Evolutionary conservation across 352 stramenopile species (phyloP).

Genomic region (Pythium myriotylum): DNA sequence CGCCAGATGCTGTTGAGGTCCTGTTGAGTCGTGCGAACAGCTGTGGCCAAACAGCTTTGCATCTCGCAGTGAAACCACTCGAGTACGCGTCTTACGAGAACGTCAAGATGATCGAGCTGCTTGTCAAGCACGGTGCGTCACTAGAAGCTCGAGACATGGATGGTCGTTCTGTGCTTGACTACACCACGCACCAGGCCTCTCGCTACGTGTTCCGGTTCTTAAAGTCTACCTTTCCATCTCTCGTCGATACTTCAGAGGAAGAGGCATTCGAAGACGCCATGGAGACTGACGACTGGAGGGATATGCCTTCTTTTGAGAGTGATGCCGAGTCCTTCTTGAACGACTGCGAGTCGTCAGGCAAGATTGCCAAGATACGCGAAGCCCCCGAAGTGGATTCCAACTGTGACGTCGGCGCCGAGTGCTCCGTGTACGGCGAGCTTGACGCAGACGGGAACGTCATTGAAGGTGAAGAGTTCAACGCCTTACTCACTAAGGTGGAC

Average conservation of each 20-base stretch:
- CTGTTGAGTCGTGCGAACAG: constrained; percentile 27
- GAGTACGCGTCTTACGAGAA: constrained; percentile 72
- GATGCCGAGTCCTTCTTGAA: constrained; percentile 56
- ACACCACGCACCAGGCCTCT: constrained; percentile 50
- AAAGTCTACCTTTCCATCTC: constrained; percentile 31
- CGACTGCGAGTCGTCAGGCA: constrained; percentile 50
- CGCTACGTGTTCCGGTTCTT: constrained; percentile 54
- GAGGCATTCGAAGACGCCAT: constrained; percentile 28
- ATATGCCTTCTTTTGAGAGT: constrained; percentile 34
- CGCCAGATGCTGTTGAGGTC: constrained; percentile 16
- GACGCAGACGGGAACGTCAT: constrained; percentile 24
- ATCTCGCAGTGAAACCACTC: constrained; percentile 57
- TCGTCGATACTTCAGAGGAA: constrained; percentile 25
- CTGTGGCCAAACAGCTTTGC: constrained; percentile 45
- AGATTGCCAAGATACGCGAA: constrained; percentile 47
- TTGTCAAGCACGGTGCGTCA: constrained; percentile 42
- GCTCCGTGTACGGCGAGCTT: constrained; percentile 40
- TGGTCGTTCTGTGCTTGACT: constrained; percentile 44
- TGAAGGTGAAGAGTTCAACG: constrained; percentile 45
- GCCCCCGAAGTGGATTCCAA: constrained; percentile 45
- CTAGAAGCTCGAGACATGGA: background rate
- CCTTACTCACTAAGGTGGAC: constrained; percentile 74
- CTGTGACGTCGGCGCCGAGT: constrained; percentile 45
- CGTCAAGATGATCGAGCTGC: constrained; percentile 39
- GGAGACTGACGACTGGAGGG: constrained; percentile 26